Base-by-base conservation (phyloP, 1,284 basidiomycete genomes). In the Agaricales sp. region DNA sequence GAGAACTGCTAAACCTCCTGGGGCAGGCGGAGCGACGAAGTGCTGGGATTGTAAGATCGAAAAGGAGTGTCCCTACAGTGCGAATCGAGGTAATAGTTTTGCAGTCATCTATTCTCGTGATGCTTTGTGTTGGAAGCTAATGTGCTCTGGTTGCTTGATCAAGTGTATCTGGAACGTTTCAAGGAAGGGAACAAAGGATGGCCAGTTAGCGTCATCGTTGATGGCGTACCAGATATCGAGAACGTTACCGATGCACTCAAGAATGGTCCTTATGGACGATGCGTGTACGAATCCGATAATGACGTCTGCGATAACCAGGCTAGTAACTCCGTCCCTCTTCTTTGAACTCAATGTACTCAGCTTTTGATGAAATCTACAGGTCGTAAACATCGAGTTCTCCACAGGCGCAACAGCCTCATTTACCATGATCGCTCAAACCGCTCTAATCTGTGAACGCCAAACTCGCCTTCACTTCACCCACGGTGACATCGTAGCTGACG, bases 401-500 rank as follows among this genome's bases (percentile, higher is more conserved):
- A 78, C 77, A 46, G 86, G 87, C 18, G 71, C 77, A 18, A 91
- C 88, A 0, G 85, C 76, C 2, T 85, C 82, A 0, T 86, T 92
- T 63, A 90, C 87, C 16, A 90, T 92, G 87, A 75, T 87, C 47
- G 87, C 86, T 1, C 84, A 75, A 57, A 84, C 82, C 0, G 69
- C 74, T 37, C 67, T 77, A 39, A 75, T 89, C 48, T 90, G 88
- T 61, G 73, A 82, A 22, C 81, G 88, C 22, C 79, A 86, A 59
- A 83, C 84, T 2, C 75, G 85, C 20, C 67, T 91, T 59, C 87
- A 91, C 61, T 90, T 90, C 56, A 81, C 81, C 1, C 74, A 86
- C 52, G 88, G 88, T 13, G 89, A 92, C 65, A 80, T 92, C 51
- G 70, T 91, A 18, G 90, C 90, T 16, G 77, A 92, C 63, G 89